Conservation (phyloP, 345 rosid species). For the Pugionium cornutum region DNA sequence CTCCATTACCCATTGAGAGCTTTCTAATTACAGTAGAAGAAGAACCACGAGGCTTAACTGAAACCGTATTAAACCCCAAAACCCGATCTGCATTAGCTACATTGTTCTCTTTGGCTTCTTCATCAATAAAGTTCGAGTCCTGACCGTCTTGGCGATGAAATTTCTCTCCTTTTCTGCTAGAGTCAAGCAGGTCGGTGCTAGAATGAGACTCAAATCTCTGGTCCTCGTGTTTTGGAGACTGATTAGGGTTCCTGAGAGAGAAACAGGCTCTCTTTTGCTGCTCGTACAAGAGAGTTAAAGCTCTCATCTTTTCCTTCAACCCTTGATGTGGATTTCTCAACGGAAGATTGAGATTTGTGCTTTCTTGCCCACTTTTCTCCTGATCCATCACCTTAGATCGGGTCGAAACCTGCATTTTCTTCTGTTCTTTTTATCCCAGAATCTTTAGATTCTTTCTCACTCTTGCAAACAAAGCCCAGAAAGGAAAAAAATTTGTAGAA, state of each 20-base stretch:
- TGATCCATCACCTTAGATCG: constrained; percentile 56
- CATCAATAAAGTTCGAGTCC: constrained; percentile 45
- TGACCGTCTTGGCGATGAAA: constrained; percentile 36
- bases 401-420: constrained; percentile 75
- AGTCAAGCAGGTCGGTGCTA: constrained; percentile 44
- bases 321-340: constrained; percentile 88
- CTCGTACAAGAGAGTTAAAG: constrained; percentile 82
- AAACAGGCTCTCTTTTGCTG: constrained; percentile 82
- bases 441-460: constrained; percentile 41
- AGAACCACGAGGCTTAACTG: constrained; percentile 44
- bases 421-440: background rate
- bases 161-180: constrained; percentile 46
- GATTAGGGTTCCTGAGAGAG: constrained; percentile 47
- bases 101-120: constrained; percentile 64
- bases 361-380: constrained; percentile 49
- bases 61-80: constrained; percentile 53
- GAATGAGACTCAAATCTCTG: constrained; percentile 46
- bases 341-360: constrained; percentile 38
- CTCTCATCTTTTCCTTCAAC: constrained; percentile 86
- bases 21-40: constrained; percentile 57
- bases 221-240: constrained; percentile 53
- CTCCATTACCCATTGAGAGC: constrained; percentile 63
- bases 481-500: background rate
- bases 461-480: constrained; percentile 51
- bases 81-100: constrained; percentile 54